Percentiles rank a stretch among this genome's conserved stretches.
Conservation (phyloP, 176 grass and related monocot genomes). For the Cenchrus americanus region DNA sequence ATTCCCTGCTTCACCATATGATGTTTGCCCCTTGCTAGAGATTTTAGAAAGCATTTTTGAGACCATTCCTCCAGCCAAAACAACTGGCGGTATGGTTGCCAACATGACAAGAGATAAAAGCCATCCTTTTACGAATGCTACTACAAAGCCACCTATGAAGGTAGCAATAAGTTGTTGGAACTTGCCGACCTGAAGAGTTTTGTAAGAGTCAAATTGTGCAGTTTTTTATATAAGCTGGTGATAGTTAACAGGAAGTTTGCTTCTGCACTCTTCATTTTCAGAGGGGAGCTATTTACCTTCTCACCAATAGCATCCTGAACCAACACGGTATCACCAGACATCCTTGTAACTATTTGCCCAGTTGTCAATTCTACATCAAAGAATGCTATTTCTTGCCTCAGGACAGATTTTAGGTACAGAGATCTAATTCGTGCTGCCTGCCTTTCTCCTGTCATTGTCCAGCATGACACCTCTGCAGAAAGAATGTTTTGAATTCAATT, state of each 20-base stretch:
- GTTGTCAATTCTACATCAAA: constrained; percentile 80
- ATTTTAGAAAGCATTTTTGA: constrained; percentile 67
- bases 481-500: neutral
- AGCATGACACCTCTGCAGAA: constrained; percentile 76
- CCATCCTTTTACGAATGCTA: constrained; percentile 88
- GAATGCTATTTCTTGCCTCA: constrained; percentile 78
- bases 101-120: constrained; percentile 87
- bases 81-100: constrained; percentile 68
- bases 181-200: constrained; percentile 74
- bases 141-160: constrained; percentile 75
- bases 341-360: constrained; percentile 57
- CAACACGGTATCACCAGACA: constrained; percentile 66
- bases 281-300: constrained; percentile 48
- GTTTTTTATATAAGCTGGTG: neutral
- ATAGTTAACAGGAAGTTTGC: neutral
- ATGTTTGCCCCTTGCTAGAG: constrained; percentile 59
- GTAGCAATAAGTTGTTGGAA: constrained; percentile 73
- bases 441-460: constrained; percentile 82
- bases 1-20: constrained; percentile 69
- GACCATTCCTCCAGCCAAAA: constrained; percentile 61
- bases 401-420: constrained; percentile 73
- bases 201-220: neutral
- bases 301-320: constrained; percentile 84
- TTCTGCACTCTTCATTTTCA: constrained; percentile 13
- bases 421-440: constrained; percentile 66